Evolutionary conservation across 176 grass and related monocot species (phyloP), one percentile per base, ranked within the genome.

Genomic region (Phoenix roebelenii): DNA sequence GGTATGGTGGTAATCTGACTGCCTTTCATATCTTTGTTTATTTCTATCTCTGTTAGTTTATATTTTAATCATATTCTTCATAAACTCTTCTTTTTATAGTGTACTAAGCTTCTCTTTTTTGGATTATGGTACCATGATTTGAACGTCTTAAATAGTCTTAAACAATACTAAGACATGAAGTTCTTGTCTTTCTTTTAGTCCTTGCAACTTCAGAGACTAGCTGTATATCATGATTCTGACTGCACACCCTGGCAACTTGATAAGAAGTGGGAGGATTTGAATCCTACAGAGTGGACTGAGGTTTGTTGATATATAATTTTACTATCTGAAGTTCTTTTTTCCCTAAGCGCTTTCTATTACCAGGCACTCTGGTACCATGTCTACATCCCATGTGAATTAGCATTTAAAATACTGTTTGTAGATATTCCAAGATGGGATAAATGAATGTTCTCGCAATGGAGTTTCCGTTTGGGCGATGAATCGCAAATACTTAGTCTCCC

Each of bases 231-330:
- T 73, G 92, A 91, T 64, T 97, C 92, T 54, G 80, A 88, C 77
- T 82, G 73, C 52, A 61, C 54, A 70, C 72, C 78, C 16, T 97
- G 92, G 92, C 83, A 88, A 60, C 84, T 91, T 67, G 16, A 77
- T 72, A 84, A 88, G 73, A 97, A 83, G 72, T 97, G 92, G 92
- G 87, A 97, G 67, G 87, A 85, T 72, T 81, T 97, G 72, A 83
- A 60, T 82, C 92, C 87, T 66, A 55, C 59, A 19, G 78, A 91
- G 57, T 97, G 92, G 92, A 88, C 67, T 30, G 78, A 97, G 92
- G 92, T 97, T 77, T 77, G 51, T 72, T 66, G 50, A 61, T 52
- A 50, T 70, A 29, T 73, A 44, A 44, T 14, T 3, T 44, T 44
- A 14, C 35, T 12, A 12, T 44, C 7, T 44, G 35, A 44, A 3